phyloP scores from a whole-genome alignment of 495 filamentous ascomycete species.

The Neurospora sp. region DNA sequence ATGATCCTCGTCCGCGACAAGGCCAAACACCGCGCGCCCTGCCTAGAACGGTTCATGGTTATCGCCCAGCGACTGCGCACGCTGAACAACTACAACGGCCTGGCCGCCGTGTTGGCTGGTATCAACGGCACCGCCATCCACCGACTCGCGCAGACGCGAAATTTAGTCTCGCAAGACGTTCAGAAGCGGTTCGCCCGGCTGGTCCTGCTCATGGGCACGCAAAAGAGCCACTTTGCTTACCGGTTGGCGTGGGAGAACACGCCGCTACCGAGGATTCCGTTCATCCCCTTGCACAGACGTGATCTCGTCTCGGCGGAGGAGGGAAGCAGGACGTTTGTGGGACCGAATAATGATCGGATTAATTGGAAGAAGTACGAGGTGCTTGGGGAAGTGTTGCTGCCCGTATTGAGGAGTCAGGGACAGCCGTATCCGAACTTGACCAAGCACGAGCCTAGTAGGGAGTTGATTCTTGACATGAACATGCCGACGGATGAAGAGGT shows the following conservation, averaged over 20 bases:
- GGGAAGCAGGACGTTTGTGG: conserved; percentile 81
- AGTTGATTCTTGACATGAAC: conserved; percentile 59
- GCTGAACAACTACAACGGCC: conserved; percentile 92
- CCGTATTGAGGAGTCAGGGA: conserved; percentile 82
- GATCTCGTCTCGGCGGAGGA: conserved; percentile 88
- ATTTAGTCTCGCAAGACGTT: conserved; percentile 56
- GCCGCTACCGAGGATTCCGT: conserved; percentile 79
- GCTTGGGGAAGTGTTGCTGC: conserved; percentile 81
- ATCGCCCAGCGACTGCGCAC: conserved; percentile 76
- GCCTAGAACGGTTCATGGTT: conserved; percentile 89
- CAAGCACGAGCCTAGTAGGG: conserved; percentile 53
- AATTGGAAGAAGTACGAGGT: conserved; percentile 99
- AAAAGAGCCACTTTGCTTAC: conserved; percentile 87
- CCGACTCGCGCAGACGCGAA: conserved; percentile 72
- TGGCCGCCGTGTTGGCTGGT: conserved; percentile 86
- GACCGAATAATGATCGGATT: conserved; percentile 62
- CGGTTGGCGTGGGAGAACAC: conserved; percentile 95
- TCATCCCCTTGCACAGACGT: conserved; percentile 79
- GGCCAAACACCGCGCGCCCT: conserved; percentile 82
- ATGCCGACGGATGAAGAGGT: conserved; percentile 54
- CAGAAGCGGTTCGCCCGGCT: conserved; percentile 80
- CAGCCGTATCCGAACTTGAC: conserved; percentile 65
- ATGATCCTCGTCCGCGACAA: conserved; percentile 91
- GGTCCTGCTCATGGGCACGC: conserved; percentile 83
- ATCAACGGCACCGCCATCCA: conserved; percentile 83